Conservation (phyloP, 805 yeast species). For the Ogataea allantospora region DNA sequence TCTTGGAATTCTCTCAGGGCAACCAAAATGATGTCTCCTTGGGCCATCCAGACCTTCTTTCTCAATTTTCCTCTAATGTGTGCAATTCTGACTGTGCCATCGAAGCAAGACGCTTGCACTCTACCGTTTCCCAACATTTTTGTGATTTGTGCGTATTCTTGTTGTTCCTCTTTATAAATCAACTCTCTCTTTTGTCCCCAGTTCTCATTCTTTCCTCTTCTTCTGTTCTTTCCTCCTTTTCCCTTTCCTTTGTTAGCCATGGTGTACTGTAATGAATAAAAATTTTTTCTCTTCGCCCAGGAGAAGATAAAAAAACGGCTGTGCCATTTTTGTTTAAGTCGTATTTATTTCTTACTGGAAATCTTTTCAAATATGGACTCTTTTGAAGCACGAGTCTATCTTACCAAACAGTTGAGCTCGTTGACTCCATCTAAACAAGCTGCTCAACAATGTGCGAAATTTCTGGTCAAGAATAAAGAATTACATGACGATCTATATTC, state of each 20-base stretch:
- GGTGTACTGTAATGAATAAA: slow-evolving; percentile 39
- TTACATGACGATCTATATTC: slow-evolving; percentile 68
- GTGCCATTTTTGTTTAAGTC: slow-evolving; percentile 1
- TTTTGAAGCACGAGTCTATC: slow-evolving; percentile 79
- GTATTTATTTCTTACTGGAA: slow-evolving; percentile 11
- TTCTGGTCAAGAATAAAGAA: slow-evolving; percentile 55
- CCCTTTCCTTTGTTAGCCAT: slow-evolving; percentile 44
- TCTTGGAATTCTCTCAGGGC: slow-evolving; percentile 98
- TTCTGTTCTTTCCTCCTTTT: slow-evolving; percentile 88
- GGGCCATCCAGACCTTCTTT: slow-evolving; percentile 99
- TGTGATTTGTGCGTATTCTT: slow-evolving; percentile 97
- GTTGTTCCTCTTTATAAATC: slow-evolving; percentile 89
- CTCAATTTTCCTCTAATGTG: slow-evolving; percentile 98
- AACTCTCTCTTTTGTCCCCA: slow-evolving; percentile 92
- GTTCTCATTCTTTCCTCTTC: slow-evolving; percentile 97
- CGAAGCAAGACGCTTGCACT: slow-evolving; percentile 93
- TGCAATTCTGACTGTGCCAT: slow-evolving; percentile 90
- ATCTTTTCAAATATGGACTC: slow-evolving; percentile 62
- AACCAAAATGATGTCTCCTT: slow-evolving; percentile 94
- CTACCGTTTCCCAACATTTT: slow-evolving; percentile 99
- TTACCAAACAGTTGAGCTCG: slow-evolving; percentile 60
- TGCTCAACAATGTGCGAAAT: slow-evolving; percentile 51
- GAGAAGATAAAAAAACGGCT: slow-evolving; percentile 1
- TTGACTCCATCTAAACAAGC: slow-evolving; percentile 62
- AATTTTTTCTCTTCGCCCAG: slow-evolving; percentile 6